These are phyloP conservation scores for Lipomyces chichibuensis DNA, from an alignment of 805 yeast genomes.

Conservation along the genomic window DNA sequence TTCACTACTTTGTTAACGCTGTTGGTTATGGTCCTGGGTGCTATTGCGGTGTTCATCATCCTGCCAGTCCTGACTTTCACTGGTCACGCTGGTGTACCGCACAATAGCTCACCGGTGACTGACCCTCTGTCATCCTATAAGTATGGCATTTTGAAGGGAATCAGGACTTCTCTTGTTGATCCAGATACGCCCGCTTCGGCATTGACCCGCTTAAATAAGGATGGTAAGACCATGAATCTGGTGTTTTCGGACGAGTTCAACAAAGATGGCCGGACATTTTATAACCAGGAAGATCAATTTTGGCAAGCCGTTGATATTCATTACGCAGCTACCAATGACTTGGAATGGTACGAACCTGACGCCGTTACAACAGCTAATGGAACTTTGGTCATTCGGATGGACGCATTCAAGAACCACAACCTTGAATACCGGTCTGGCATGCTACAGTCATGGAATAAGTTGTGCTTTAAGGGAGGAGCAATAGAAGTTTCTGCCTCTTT, in stretches of 20 bases:
- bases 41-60: conserved; percentile 68
- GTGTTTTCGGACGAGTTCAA: conserved; percentile 92
- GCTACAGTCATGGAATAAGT: conserved; percentile 89
- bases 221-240: conserved; percentile 70
- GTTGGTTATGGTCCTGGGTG: conserved; percentile 60
- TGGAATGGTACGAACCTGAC: conserved; percentile 96
- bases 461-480: conserved; percentile 85
- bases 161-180: conserved; percentile 66
- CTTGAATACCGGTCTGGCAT: conserved; percentile 85
- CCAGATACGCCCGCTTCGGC: conserved; percentile 69
- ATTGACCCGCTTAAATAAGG: conserved; percentile 54
- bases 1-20: conserved; percentile 46
- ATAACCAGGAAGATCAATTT: conserved; percentile 88
- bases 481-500: conserved; percentile 75
- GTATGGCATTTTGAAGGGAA: conserved; percentile 61
- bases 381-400: conserved; percentile 67
- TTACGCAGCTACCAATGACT: conserved; percentile 84
- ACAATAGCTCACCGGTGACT: not conserved
- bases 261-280: conserved; percentile 85
- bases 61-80: conserved; percentile 84
- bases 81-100: conserved; percentile 48
- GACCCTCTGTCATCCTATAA: conserved; percentile 51
- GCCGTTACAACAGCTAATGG: conserved; percentile 80
- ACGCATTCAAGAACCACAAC: conserved; percentile 78
- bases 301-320: conserved; percentile 84